Evolutionary conservation across 139 green algal genomes (phyloP).

Genomic region (Coelastrella sp.): DNA sequence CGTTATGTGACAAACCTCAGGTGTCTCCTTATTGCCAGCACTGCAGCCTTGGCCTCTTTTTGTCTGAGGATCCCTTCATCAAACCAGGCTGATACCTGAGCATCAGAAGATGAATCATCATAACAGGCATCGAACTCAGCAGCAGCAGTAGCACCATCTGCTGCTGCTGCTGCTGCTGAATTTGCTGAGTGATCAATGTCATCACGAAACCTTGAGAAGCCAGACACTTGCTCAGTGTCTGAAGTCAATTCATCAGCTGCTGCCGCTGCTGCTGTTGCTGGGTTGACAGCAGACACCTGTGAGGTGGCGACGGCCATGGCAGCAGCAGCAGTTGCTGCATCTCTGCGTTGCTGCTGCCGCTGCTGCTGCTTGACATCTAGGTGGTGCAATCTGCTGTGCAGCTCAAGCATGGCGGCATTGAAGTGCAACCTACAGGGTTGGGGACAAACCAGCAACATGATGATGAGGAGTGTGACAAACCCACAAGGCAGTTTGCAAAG

Average conservation of each 20-base stretch:
- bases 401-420: conserved; percentile 85
- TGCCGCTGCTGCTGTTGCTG: conserved; percentile 11
- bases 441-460: conserved; percentile 29
- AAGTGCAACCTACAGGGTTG: conserved; percentile 77
- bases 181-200: neutral
- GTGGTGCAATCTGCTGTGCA: conserved; percentile 71
- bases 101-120: neutral
- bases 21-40: conserved; percentile 66
- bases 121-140: neutral
- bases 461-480: no score
- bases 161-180: conserved; percentile 23
- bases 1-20: conserved; percentile 44
- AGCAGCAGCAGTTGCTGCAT: conserved; percentile 24
- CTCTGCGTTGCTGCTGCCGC: conserved; percentile 22
- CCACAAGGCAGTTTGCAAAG: no score
- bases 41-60: conserved; percentile 63
- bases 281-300: neutral
- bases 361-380: conserved; percentile 58
- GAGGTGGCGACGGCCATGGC: neutral
- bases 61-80: conserved; percentile 56
- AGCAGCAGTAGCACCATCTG: neutral
- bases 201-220: no score
- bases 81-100: conserved; percentile 38
- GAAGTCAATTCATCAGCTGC: neutral
- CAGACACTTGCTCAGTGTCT: no score